phyloP scores from a whole-genome alignment of 2,329 filamentous ascomycete species.

The Colletotrichum destructivum region DNA sequence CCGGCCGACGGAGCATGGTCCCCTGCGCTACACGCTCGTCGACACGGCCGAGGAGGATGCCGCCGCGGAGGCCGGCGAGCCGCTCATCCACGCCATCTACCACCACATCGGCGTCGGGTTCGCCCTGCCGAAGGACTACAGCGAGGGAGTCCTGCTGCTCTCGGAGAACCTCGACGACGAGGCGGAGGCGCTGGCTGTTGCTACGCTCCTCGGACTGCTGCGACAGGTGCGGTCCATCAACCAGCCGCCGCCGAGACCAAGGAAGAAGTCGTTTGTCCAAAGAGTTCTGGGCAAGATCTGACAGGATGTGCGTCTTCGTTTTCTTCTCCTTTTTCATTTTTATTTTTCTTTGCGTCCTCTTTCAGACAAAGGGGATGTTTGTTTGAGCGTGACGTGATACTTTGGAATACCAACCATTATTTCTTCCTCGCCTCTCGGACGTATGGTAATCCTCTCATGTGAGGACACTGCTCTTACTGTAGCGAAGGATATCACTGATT shows the following conservation, averaged over 20 bases:
- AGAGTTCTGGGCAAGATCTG: slow-evolving; percentile 22
- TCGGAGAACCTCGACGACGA: slow-evolving; percentile 14
- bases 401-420: too few relatives aligned
- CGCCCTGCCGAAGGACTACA: slow-evolving; percentile 33
- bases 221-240: slow-evolving; percentile 32
- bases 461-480: too few relatives aligned
- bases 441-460: too few relatives aligned
- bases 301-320: too few relatives aligned
- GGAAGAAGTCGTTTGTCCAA: slow-evolving; percentile 25
- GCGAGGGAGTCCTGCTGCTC: slow-evolving; percentile 41
- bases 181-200: slow-evolving; percentile 28
- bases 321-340: rapidly evolving
- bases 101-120: slow-evolving; percentile 41
- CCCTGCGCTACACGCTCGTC: slow-evolving; percentile 39
- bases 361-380: too few relatives aligned
- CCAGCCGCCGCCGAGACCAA: slow-evolving; percentile 14
- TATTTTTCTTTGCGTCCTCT: too few relatives aligned
- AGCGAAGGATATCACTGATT: too few relatives aligned
- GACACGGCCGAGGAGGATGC: slow-evolving; percentile 3
- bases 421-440: too few relatives aligned
- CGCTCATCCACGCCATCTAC: slow-evolving; percentile 40
- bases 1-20: slow-evolving; percentile 25
- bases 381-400: too few relatives aligned
- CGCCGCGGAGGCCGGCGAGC: not conserved
- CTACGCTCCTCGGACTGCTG: slow-evolving; percentile 22